Evolutionary conservation across 352 stramenopile genomes (phyloP).

Genomic region (Pythium oligandrum): DNA sequence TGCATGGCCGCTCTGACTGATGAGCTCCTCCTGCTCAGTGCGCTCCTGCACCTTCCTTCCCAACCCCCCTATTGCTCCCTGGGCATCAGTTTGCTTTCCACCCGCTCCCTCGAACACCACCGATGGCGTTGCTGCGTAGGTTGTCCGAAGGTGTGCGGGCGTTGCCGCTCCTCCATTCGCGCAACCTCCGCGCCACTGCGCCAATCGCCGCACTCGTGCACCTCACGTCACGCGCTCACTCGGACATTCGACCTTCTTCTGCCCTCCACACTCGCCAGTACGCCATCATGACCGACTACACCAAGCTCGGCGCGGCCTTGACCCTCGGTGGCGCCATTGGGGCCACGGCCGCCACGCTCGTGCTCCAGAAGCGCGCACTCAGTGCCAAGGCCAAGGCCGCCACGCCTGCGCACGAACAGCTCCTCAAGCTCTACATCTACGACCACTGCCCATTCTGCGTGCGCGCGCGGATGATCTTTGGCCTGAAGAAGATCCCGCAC

Average conservation of each 20-base stretch:
- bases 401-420: too few relatives aligned
- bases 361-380: conserved; percentile 3
- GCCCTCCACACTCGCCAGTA: not conserved
- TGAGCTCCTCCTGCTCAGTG: too few relatives aligned
- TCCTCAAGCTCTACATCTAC: conserved; percentile 55
- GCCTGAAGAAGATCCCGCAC: conserved; percentile 39
- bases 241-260: conserved; percentile 5
- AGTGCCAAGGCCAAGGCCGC: not conserved
- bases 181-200: conserved; percentile 2
- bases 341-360: conserved; percentile 26
- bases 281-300: conserved; percentile 30
- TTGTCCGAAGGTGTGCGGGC: conserved; percentile 10
- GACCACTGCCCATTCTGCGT: conserved; percentile 55
- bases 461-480: conserved; percentile 43
- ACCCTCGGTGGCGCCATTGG: conserved; percentile 43
- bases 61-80: too few relatives aligned
- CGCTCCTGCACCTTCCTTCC: too few relatives aligned
- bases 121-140: not conserved
- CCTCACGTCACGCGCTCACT: conserved; percentile 5
- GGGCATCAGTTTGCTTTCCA: too few relatives aligned
- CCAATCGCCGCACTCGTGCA: conserved; percentile 10
- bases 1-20: too few relatives aligned
- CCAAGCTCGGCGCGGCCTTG: conserved; percentile 39
- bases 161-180: conserved; percentile 3
- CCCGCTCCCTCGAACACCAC: too few relatives aligned